Evolutionary conservation across 1,284 basidiomycete genomes (phyloP).

Genomic region (Microbotryum lychnidis-dioicae): DNA sequence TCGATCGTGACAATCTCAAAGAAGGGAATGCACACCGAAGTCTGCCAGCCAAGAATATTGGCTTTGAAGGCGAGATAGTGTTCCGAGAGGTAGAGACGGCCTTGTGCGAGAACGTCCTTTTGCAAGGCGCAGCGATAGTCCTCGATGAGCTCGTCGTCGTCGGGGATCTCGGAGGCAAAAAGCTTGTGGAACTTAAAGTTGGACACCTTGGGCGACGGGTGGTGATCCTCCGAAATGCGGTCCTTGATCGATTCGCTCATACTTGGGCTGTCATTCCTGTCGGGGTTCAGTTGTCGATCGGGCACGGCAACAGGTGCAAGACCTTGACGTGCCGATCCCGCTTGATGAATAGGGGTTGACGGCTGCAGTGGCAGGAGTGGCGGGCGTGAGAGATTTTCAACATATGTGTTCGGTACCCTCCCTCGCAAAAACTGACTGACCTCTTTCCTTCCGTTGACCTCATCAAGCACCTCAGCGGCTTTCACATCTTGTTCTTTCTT

Average conservation of each 20-base stretch:
- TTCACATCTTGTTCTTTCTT: no score
- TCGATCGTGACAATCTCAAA: conserved; percentile 26
- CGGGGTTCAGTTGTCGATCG: no score
- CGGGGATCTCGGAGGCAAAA: conserved; percentile 14
- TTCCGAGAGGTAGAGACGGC: conserved; percentile 90
- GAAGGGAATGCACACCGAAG: conserved; percentile 21
- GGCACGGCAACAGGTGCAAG: no score
- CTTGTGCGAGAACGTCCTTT: conserved; percentile 92
- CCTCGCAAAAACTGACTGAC: no score
- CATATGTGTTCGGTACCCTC: no score
- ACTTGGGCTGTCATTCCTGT: not conserved
- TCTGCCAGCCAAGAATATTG: conserved; percentile 68
- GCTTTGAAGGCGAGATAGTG: conserved; percentile 97
- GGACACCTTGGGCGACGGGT: conserved; percentile 14
- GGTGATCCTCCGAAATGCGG: conserved; percentile 10
- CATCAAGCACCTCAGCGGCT: no score
- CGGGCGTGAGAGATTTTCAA: no score
- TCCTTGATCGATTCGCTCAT: conserved; percentile 19
- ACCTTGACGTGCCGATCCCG: no score
- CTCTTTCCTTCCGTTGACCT: no score
- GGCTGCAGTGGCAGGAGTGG: no score
- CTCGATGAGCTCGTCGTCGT: conserved; percentile 27
- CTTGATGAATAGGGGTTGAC: no score
- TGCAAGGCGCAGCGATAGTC: conserved; percentile 87
- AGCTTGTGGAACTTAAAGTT: conserved; percentile 25